These are phyloP conservation scores for Yarrowia osloensis DNA, from an alignment of 805 yeast species.

Conservation along the genomic window DNA sequence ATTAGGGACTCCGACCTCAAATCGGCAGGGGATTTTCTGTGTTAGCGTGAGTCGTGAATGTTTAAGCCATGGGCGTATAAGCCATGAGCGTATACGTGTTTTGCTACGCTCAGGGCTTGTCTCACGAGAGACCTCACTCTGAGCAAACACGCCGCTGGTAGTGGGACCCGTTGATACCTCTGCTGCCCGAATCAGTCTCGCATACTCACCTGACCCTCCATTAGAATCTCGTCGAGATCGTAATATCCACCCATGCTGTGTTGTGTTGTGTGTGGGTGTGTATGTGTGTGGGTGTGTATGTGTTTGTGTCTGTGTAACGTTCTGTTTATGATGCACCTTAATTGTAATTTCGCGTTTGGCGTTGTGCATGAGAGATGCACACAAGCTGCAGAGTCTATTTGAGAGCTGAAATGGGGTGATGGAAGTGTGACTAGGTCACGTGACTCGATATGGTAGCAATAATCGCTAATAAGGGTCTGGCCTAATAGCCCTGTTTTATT, in stretches of 20 bases:
- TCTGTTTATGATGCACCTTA: background rate
- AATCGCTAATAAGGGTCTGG: too few species aligned
- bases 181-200: too few species aligned
- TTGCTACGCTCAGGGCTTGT: too few species aligned
- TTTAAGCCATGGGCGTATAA: too few species aligned
- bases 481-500: too few species aligned
- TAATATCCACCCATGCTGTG: constrained; percentile 2
- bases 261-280: background rate
- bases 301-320: background rate
- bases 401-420: too few species aligned
- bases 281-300: background rate
- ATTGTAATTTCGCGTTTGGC: background rate
- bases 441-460: background rate
- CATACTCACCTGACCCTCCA: constrained; percentile 23
- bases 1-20: constrained; percentile 19
- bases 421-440: background rate
- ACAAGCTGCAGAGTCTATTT: background rate
- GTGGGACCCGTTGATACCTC: too few species aligned
- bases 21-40: constrained; percentile 29
- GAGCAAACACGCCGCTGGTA: too few species aligned
- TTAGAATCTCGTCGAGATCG: constrained; percentile 25
- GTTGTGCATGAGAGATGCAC: background rate
- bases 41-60: too few species aligned
- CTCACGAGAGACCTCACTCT: too few species aligned
- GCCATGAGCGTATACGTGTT: too few species aligned